A percentile compares a stretch with the other conserved stretches of the same genome.
Conservation (phyloP, 495 filamentous ascomycete genomes). For the Penicillium herquei region DNA sequence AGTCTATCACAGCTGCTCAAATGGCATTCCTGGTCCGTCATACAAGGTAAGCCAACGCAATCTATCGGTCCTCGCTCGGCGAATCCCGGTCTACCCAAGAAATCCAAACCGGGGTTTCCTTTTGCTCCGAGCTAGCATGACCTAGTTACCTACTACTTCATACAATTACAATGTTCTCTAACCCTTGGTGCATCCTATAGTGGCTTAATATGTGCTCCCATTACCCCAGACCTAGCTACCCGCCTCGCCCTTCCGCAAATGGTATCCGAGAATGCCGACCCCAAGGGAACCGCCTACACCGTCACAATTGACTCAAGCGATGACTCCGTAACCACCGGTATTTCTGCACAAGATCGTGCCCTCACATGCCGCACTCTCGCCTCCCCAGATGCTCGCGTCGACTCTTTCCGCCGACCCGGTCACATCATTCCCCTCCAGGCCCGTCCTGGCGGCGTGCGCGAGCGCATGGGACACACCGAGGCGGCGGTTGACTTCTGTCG, state of each 20-base stretch:
- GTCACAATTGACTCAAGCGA: constrained; percentile 75
- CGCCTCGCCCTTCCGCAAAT: constrained; percentile 82
- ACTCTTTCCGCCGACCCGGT: constrained; percentile 76
- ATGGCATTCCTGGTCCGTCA: constrained; percentile 95
- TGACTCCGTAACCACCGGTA: constrained; percentile 78
- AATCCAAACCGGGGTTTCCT: neutral
- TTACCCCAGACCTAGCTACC: constrained; percentile 62
- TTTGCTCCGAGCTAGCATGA: neutral
- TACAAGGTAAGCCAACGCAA: constrained; percentile 48
- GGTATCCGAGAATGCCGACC: constrained; percentile 80
- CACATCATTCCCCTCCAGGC: constrained; percentile 89
- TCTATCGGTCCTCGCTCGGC: neutral
- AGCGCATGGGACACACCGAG: constrained; percentile 85
- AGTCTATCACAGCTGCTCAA: constrained; percentile 80
- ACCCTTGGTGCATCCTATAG: constrained; percentile 36
- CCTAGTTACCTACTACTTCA: too few relatives aligned
- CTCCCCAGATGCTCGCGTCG: constrained; percentile 53
- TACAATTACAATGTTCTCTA: neutral
- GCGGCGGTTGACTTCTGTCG: constrained; percentile 86
- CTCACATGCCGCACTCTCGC: constrained; percentile 80
- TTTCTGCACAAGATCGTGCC: constrained; percentile 83
- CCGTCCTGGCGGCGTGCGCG: constrained; percentile 73
- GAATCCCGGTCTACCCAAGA: neutral
- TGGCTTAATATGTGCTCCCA: constrained; percentile 85
- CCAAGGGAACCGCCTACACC: constrained; percentile 89